Base-by-base conservation (phyloP, 352 stramenopile genomes). In the Phytophthora sp. region DNA sequence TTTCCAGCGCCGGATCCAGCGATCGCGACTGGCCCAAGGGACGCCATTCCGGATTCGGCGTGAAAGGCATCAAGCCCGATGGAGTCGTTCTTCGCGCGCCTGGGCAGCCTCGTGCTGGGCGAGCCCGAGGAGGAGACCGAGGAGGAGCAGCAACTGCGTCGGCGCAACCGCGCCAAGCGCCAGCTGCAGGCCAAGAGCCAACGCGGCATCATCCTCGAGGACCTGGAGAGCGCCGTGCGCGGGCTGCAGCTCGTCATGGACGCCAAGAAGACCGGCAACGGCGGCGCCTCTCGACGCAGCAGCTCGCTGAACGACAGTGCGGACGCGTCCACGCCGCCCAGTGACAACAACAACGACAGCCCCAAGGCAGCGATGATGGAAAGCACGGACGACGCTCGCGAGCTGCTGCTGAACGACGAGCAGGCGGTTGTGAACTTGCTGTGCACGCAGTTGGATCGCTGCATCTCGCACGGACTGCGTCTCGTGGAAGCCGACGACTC, bases 131-230 rank as follows among this genome's bases (percentile, higher is more conserved):
- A 82, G 27, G 74, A 87, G 68, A 90, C 71, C 8, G 71, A 84
- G 31, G 71, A 88, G 63, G 72, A 88, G 66, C 64, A 62, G 11
- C 66, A 76, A 20, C 38, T 76, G 39, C 71, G 79, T 0, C 70
- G 82, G 18, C 78, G 81, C 23, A 70, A 79, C 44, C 72, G 80
- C 34, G 67, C 79, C 27, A 86, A 89, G 71, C 66, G 73, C 17
- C 74, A 87, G 53, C 66, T 92, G 42, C 75, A 92, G 31, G 74
- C 82, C 69, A 91, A 92, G 57, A 90, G 78, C 48, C 82, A 94
- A 56, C 83, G 86, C 53, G 70, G 70, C 31, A 84, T 92, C 48
- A 78, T 94, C 28, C 82, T 94, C 41, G 86, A 94, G 34, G 86
- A 94, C 60, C 75, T 94, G 5, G 85, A 94, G 67, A 76, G 70